phyloP scores from a whole-genome alignment of 2,329 filamentous ascomycete genomes.

The Fusarium solani-melongenae region DNA sequence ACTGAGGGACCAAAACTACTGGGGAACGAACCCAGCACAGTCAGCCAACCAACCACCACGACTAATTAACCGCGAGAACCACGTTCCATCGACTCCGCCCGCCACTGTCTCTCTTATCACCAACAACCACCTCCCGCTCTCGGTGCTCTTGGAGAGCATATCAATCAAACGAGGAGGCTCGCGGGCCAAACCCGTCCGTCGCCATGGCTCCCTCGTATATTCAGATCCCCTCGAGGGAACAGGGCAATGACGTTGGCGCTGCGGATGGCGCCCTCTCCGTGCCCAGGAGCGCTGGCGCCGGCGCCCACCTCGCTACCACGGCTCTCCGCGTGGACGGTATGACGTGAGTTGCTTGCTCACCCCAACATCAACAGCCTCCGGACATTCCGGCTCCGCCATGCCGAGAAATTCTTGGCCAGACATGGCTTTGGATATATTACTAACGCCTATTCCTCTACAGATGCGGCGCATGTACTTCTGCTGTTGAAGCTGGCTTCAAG shows the following conservation, averaged over 20 bases:
- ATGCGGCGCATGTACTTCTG: conserved; percentile 93
- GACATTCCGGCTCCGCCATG: conserved; percentile 14
- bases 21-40: conserved; percentile 23
- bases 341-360: conserved; percentile 64
- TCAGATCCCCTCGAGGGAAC: conserved; percentile 57
- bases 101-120: not conserved
- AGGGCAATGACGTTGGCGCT: conserved; percentile 45
- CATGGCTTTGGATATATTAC: conserved; percentile 31
- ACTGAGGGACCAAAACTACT: conserved; percentile 1
- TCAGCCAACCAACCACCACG: conserved; percentile 12
- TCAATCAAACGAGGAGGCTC: conserved; percentile 49
- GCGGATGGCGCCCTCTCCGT: conserved; percentile 29
- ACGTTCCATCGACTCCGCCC: conserved; percentile 22
- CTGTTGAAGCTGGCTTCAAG: conserved; percentile 93
- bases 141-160: conserved; percentile 23
- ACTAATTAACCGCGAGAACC: conserved; percentile 26
- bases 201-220: conserved; percentile 65
- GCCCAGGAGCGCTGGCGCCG: conserved; percentile 47
- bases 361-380: conserved; percentile 22
- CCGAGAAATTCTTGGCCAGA: not conserved
- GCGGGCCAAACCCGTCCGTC: conserved; percentile 25
- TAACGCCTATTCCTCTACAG: conserved; percentile 59
- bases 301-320: conserved; percentile 83
- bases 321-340: conserved; percentile 92
- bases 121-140: conserved; percentile 13